phyloP scores from a whole-genome alignment of 768 basidiomycete species.

The Termitomyces sp. region DNA sequence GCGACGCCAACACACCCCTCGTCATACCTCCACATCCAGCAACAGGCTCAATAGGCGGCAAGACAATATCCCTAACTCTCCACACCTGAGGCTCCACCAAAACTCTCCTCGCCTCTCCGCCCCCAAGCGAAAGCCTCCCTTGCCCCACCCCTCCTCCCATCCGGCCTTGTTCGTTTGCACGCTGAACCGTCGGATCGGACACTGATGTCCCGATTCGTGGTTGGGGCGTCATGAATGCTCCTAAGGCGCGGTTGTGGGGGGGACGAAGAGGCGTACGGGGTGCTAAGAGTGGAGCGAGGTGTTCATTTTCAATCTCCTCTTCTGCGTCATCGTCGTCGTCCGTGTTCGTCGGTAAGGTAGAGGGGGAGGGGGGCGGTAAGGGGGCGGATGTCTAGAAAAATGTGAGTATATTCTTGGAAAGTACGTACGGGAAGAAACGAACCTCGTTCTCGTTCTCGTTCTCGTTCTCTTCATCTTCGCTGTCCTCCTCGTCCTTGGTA shows the following conservation, averaged over 20 bases:
- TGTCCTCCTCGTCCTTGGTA: constrained; percentile 17
- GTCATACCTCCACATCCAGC: neutral
- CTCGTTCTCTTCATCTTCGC: neutral
- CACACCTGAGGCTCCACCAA: constrained; percentile 41
- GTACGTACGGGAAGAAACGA: neutral
- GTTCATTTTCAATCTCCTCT: constrained; percentile 21
- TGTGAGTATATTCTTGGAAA: neutral
- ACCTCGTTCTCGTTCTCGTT: constrained; percentile 15
- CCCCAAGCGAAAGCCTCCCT: constrained; percentile 40
- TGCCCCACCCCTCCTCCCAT: constrained; percentile 4
- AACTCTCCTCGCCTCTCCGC: constrained; percentile 44
- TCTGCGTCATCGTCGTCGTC: constrained; percentile 6
- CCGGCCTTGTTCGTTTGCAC: too few species aligned
- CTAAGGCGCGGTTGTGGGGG: constrained; percentile 22
- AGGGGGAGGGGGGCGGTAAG: neutral
- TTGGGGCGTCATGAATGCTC: constrained; percentile 62
- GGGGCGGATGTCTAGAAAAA: neutral
- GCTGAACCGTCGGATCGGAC: neutral
- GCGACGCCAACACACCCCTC: neutral
- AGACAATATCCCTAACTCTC: constrained; percentile 54
- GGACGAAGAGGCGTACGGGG: constrained; percentile 27
- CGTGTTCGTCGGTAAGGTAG: neutral
- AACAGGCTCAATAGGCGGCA: constrained; percentile 26
- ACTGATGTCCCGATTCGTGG: neutral
- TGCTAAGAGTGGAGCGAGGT: constrained; percentile 18